phyloP scores from a whole-genome alignment of 345 rosid genomes.

The Camelina sativa region DNA sequence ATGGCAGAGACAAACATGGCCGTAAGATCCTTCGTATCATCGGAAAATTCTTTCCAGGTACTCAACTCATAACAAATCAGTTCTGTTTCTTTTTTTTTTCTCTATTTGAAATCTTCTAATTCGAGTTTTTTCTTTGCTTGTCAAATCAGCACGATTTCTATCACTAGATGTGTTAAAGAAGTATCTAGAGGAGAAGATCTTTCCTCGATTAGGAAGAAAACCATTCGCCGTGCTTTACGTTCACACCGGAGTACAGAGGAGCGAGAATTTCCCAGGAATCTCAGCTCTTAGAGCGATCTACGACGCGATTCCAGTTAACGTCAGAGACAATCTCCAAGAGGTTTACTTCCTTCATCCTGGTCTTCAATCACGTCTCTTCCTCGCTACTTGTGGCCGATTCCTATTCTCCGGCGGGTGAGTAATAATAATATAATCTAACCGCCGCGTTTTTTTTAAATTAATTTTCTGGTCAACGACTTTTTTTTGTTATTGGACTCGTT shows the following conservation, averaged over 20 bases:
- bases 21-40: constrained; percentile 63
- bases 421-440: background rate
- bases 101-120: background rate
- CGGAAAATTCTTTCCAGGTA: constrained; percentile 73
- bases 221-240: constrained; percentile 67
- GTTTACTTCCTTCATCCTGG: constrained; percentile 77
- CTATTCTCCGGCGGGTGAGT: constrained; percentile 71
- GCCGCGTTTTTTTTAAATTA: background rate
- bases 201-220: constrained; percentile 56
- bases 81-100: background rate
- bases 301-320: constrained; percentile 64
- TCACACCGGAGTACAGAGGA: constrained; percentile 74
- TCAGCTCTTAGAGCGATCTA: constrained; percentile 67
- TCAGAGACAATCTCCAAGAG: constrained; percentile 64
- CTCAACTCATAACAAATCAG: background rate
- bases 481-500: no score
- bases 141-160: constrained; percentile 54
- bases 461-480: background rate
- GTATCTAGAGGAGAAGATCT: constrained; percentile 60
- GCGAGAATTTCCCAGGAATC: constrained; percentile 72
- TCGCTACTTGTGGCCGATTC: constrained; percentile 76
- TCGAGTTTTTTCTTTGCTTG: background rate
- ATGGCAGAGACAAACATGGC: constrained; percentile 76
- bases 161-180: constrained; percentile 56
- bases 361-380: constrained; percentile 73